Percentiles rank a stretch among this genome's conserved stretches.
Evolutionary conservation across 1,284 basidiomycete species (phyloP).

Genomic region (Veloporphyrellus conicus): DNA sequence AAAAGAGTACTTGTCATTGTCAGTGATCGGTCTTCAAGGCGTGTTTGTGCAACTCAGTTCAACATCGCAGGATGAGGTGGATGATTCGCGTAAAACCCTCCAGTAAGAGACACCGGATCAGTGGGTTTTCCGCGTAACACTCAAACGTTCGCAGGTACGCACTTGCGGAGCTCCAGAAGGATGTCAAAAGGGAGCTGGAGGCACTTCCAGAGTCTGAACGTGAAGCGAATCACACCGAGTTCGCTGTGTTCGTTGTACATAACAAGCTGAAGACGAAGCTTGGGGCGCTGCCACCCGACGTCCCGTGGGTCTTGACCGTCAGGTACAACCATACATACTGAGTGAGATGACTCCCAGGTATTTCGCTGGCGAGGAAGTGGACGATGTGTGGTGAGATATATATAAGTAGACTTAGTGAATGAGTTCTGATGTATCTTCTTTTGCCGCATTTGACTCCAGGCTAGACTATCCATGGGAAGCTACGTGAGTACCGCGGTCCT

Average conservation of each 20-base stretch:
- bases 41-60: conserved; percentile 7
- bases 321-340: conserved; percentile 6
- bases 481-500: conserved; percentile 43
- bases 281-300: conserved; percentile 62
- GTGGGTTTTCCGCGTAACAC: neutral
- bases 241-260: conserved; percentile 91
- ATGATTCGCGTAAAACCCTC: conserved; percentile 88
- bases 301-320: conserved; percentile 47
- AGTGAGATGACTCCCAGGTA: conserved; percentile 45
- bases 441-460: conserved; percentile 41
- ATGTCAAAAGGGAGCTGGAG: conserved; percentile 73
- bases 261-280: conserved; percentile 89
- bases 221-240: conserved; percentile 70
- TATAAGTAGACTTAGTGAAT: conserved; percentile 6
- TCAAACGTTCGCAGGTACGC: conserved; percentile 62
- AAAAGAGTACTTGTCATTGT: conserved; percentile 80
- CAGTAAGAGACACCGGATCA: conserved; percentile 46
- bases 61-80: conserved; percentile 77
- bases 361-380: conserved; percentile 63
- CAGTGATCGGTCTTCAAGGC: conserved; percentile 32
- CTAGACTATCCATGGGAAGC: conserved; percentile 84
- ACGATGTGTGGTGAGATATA: conserved; percentile 53
- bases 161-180: conserved; percentile 78
- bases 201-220: conserved; percentile 66
- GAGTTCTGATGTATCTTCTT: conserved; percentile 10